Conservation (phyloP, 2,329 filamentous ascomycete genomes). For the Didymella pinodella region DNA sequence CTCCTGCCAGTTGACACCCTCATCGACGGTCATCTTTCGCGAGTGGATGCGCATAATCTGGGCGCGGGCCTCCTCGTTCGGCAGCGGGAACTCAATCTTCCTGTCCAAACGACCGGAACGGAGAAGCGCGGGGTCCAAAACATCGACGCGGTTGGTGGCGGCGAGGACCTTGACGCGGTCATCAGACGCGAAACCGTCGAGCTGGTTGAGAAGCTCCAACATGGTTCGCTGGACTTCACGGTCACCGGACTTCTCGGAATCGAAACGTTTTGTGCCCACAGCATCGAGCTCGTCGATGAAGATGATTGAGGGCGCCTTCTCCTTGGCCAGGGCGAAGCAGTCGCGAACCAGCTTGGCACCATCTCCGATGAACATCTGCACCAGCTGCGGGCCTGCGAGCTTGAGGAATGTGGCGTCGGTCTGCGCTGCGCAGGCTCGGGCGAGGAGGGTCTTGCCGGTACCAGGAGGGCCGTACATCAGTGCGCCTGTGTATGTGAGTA, state of each 20-base stretch:
- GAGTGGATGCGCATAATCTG: slow-evolving; percentile 98
- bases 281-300: slow-evolving; percentile 99
- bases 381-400: slow-evolving; percentile 93
- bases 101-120: slow-evolving; percentile 91
- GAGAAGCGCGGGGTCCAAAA: slow-evolving; percentile 88
- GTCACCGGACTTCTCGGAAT: slow-evolving; percentile 97
- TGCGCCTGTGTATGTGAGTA: slow-evolving; percentile 65
- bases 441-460: slow-evolving; percentile 90
- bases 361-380: slow-evolving; percentile 99
- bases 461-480: slow-evolving; percentile 97
- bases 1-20: slow-evolving; percentile 93
- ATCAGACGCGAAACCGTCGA: slow-evolving; percentile 96
- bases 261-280: slow-evolving; percentile 98
- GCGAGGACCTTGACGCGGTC: slow-evolving; percentile 96
- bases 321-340: slow-evolving; percentile 96
- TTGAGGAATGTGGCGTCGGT: slow-evolving; percentile 99
- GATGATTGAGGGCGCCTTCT: slow-evolving; percentile 98
- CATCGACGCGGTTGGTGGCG: slow-evolving; percentile 92
- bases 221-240: slow-evolving; percentile 98
- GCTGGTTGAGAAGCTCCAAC: slow-evolving; percentile 97
- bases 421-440: slow-evolving; percentile 94
- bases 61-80: slow-evolving; percentile 95
- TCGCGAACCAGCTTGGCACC: slow-evolving; percentile 97
- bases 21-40: slow-evolving; percentile 96
- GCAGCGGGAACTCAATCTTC: slow-evolving; percentile 98